Evolutionary conservation across 129 eudicot genomes (phyloP).

Genomic region (Pseudognaphalium luteoalbum): DNA sequence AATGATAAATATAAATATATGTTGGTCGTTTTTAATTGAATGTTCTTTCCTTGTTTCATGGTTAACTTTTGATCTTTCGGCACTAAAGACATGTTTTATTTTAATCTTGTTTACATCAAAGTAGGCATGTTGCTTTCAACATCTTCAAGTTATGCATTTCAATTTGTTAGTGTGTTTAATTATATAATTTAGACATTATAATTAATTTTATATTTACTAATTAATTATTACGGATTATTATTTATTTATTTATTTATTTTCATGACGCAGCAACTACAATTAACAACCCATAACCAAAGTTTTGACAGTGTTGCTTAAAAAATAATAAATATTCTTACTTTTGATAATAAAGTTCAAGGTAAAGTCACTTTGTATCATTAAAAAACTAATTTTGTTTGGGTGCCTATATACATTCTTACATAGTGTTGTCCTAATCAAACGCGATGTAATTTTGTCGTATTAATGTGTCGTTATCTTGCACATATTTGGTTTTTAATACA

Average conservation of each 20-base stretch:
- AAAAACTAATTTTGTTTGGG: background rate
- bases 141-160: background rate
- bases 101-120: slow-evolving; percentile 23
- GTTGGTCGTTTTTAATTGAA: slow-evolving; percentile 14
- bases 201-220: background rate
- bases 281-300: too few relatives aligned
- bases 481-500: too few relatives aligned
- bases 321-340: background rate
- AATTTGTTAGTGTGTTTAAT: background rate
- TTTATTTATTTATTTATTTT: background rate
- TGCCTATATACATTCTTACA: slow-evolving; percentile 11
- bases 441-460: slow-evolving; percentile 23
- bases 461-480: slow-evolving; percentile 2
- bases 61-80: slow-evolving; percentile 38
- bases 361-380: slow-evolving; percentile 6
- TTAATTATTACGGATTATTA: background rate
- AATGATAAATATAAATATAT: background rate
- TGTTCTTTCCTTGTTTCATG: slow-evolving; percentile 28
- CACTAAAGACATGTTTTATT: slow-evolving; percentile 25
- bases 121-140: slow-evolving; percentile 23
- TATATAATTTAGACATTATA: too few relatives aligned
- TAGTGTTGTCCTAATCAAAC: slow-evolving; percentile 25
- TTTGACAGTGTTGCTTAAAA: too few relatives aligned
- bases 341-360: background rate
- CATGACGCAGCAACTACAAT: too few relatives aligned